Base-by-base conservation (phyloP, 1,284 basidiomycete genomes). In the Papiliotrema flavescens region DNA sequence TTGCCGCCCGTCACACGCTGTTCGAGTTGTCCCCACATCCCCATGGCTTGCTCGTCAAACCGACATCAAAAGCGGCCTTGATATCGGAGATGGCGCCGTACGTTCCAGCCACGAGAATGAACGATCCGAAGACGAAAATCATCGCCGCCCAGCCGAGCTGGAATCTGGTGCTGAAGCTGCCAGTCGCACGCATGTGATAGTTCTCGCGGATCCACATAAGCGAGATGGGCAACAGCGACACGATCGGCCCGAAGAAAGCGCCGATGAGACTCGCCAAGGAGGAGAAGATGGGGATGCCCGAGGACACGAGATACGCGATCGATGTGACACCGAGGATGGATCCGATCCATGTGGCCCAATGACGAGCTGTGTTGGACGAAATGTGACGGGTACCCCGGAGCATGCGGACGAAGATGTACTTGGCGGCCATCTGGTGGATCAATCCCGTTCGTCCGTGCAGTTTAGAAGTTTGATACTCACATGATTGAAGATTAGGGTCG, bases 341-440 rank as follows among this genome's bases (percentile, higher is more conserved):
- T 7, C 67, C 57, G 40, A 77, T 71, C 84, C 85, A 86, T 6
- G 78, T 72, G 13, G 71, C 60, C 83, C 84, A 85, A 45, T 85
- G 84, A 4, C 80, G 73, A 13, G 76, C 9, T 0, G 84, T 85
- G 59, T 84, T 83, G 7, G 75, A 76, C 57, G 84, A 79, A 48
- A 87, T 67, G 66, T 87, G 85, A 11, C 70, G 69, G 13, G 81
- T 79, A 56, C 79, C 77, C n/a, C 83, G 79, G 64, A 86, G 82
- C 51, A 82, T 60, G 11, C 84, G 80, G 53, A 86, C 78, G 63
- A 86, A 85, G 46, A 85, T 63, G 43, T 47, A 46, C 19, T 53
- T 47, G 17, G 43, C 54, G 55, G 51, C 57, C 53, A 47, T 43
- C 54, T 53, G 22, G 26, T 19, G 20, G 23, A n/a, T n/a, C n/a